Evolutionary conservation across 2,329 filamentous ascomycete species (phyloP).

Genomic region (Monilinia aucupariae): DNA sequence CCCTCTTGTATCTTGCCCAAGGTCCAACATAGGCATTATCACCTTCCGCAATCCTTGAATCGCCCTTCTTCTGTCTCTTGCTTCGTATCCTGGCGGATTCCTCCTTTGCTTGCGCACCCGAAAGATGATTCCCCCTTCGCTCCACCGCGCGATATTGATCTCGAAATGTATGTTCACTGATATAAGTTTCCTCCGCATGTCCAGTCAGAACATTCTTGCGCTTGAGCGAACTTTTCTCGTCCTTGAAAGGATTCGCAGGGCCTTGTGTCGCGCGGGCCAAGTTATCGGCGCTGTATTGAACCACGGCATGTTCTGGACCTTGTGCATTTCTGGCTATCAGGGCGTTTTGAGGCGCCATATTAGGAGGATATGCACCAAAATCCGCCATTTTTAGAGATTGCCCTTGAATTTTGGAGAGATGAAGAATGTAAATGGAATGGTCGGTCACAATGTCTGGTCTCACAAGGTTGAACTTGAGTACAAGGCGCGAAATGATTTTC

Average conservation of each 20-base stretch:
- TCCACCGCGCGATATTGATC: conserved; percentile 81
- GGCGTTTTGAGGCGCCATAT: conserved; percentile 60
- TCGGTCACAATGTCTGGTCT: background rate
- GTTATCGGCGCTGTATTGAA: conserved; percentile 66
- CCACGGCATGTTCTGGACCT: conserved; percentile 54
- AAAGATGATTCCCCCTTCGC: conserved; percentile 53
- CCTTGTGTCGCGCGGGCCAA: conserved; percentile 61
- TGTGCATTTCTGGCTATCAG: conserved; percentile 54
- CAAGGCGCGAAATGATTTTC: conserved; percentile 10
- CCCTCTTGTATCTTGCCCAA: conserved; percentile 77
- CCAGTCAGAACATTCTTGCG: conserved; percentile 82
- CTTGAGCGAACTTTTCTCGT: conserved; percentile 56
- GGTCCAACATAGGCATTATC: conserved; percentile 86
- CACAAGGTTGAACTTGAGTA: conserved; percentile 1
- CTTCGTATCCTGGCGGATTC: conserved; percentile 61
- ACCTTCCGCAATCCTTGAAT: conserved; percentile 78
- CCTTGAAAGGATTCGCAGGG: conserved; percentile 70
- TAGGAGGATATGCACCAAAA: conserved; percentile 59
- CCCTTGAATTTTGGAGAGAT: background rate
- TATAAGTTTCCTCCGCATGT: conserved; percentile 76
- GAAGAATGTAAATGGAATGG: background rate
- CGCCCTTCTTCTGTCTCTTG: conserved; percentile 80
- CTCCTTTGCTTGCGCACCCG: conserved; percentile 58
- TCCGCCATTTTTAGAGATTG: conserved; percentile 46
- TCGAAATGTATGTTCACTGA: conserved; percentile 88